Evolutionary conservation across 139 green algal species (phyloP).

Genomic region (Zygnema circumcarinatum): DNA sequence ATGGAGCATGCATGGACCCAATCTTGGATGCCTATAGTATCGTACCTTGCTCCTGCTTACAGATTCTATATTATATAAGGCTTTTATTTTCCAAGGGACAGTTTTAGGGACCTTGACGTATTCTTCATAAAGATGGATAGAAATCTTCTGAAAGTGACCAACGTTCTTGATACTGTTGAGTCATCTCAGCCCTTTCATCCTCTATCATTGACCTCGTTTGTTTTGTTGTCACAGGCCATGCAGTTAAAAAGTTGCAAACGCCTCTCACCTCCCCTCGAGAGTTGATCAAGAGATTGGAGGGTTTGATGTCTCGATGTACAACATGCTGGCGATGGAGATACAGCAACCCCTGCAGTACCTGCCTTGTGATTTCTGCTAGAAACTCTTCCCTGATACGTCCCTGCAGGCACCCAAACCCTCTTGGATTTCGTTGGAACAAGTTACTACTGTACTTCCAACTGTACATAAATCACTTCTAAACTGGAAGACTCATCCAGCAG

Average conservation of each 20-base stretch:
- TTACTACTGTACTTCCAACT: no score
- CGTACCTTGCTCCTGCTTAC: no score
- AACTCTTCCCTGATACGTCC: constrained; percentile 54
- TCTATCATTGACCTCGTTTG: neutral
- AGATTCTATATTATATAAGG: no score
- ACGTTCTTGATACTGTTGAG: neutral
- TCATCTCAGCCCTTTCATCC: neutral
- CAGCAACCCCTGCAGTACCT: constrained; percentile 56
- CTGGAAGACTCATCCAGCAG: no score
- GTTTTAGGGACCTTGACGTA: no score
- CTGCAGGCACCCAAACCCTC: constrained; percentile 17
- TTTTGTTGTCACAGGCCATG: neutral
- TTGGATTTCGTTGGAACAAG: no score
- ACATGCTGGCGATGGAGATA: constrained; percentile 59
- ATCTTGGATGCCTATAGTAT: no score
- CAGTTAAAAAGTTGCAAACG: neutral
- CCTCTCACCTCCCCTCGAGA: constrained; percentile 14
- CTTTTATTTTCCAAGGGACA: no score
- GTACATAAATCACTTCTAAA: no score
- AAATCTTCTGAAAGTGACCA: neutral
- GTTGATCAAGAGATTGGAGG: constrained; percentile 57
- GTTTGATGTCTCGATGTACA: constrained; percentile 58
- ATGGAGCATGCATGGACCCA: no score
- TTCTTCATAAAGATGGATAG: neutral
- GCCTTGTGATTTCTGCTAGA: constrained; percentile 48